Evolutionary conservation across 805 yeast genomes (phyloP).

Genomic region (Lachancea meyersii): DNA sequence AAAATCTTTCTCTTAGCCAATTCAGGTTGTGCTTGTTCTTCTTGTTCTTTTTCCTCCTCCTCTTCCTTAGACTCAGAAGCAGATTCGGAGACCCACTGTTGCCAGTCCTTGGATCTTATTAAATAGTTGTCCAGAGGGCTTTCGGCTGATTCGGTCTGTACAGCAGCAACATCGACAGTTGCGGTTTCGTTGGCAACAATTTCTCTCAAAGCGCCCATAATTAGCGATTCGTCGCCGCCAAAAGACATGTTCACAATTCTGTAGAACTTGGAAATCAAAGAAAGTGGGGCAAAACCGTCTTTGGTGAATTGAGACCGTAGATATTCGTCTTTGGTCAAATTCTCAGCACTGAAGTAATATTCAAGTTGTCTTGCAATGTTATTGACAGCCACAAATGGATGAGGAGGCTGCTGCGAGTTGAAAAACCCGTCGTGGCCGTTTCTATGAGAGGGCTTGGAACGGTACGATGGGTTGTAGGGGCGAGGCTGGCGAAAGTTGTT

Average conservation of each 20-base stretch:
- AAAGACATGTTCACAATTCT: constrained; percentile 49
- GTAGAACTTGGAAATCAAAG: constrained; percentile 25
- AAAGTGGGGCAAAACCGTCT: constrained; percentile 30
- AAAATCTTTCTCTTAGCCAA: constrained; percentile 13
- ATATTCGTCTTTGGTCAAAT: constrained; percentile 76
- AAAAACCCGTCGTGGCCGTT: constrained; percentile 6
- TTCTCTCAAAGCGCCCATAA: constrained; percentile 31
- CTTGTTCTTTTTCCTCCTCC: constrained; percentile 4
- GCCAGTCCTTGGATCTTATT: constrained; percentile 29
- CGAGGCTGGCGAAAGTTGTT: constrained; percentile 5
- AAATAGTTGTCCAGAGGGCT: constrained; percentile 21
- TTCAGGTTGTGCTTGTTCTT: background rate
- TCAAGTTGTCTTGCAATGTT: constrained; percentile 56
- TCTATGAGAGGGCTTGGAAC: constrained; percentile 7
- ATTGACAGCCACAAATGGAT: constrained; percentile 24
- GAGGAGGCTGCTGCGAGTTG: constrained; percentile 12
- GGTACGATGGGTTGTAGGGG: constrained; percentile 13
- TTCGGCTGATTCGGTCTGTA: constrained; percentile 7
- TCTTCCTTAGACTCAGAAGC: background rate
- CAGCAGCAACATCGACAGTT: constrained; percentile 24
- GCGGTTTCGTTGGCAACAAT: constrained; percentile 27
- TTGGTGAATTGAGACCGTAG: constrained; percentile 63
- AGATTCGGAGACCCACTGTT: constrained; percentile 14
- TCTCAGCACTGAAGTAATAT: constrained; percentile 85
- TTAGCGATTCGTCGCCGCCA: constrained; percentile 30